phyloP scores from a whole-genome alignment of 768 basidiomycete genomes.

The Rhodosporidiobolus odoratus region DNA sequence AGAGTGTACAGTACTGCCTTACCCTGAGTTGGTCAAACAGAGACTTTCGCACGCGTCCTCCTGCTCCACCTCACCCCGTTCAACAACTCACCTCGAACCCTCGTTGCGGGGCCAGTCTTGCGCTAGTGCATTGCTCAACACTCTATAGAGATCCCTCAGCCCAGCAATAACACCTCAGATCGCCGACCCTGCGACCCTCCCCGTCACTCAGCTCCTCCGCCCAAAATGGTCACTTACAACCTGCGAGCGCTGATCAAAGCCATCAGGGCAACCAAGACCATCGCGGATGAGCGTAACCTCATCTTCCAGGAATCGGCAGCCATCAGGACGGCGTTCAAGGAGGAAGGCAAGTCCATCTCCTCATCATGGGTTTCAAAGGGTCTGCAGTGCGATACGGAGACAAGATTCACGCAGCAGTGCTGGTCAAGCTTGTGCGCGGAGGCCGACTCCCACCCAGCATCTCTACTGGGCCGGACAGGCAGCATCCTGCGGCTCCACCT shows the following conservation, averaged over 20 bases:
- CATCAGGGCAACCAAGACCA: slow-evolving; percentile 96
- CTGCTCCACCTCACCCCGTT: too few relatives aligned
- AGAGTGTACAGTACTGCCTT: too few relatives aligned
- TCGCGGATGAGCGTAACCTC: slow-evolving; percentile 93
- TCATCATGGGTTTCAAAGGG: background rate
- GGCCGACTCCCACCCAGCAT: too few relatives aligned
- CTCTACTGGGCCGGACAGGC: too few relatives aligned
- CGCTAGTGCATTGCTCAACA: too few relatives aligned
- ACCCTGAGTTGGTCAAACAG: too few relatives aligned
- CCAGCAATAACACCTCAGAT: background rate
- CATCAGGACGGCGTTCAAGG: slow-evolving; percentile 91
- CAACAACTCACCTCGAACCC: too few relatives aligned
- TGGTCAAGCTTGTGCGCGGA: background rate
- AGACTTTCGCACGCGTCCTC: too few relatives aligned
- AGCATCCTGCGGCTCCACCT: background rate
- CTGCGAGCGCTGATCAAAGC: slow-evolving; percentile 90
- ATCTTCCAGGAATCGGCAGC: slow-evolving; percentile 97
- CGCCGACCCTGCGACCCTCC: background rate
- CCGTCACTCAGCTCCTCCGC: background rate
- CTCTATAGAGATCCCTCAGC: background rate
- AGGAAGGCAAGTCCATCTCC: slow-evolving; percentile 61
- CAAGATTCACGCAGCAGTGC: background rate
- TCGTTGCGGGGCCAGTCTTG: too few relatives aligned
- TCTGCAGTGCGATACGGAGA: background rate
- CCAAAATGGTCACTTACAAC: slow-evolving; percentile 42